phyloP scores from a whole-genome alignment of 2,329 filamentous ascomycete genomes.

The Graphilbum sp. region DNA sequence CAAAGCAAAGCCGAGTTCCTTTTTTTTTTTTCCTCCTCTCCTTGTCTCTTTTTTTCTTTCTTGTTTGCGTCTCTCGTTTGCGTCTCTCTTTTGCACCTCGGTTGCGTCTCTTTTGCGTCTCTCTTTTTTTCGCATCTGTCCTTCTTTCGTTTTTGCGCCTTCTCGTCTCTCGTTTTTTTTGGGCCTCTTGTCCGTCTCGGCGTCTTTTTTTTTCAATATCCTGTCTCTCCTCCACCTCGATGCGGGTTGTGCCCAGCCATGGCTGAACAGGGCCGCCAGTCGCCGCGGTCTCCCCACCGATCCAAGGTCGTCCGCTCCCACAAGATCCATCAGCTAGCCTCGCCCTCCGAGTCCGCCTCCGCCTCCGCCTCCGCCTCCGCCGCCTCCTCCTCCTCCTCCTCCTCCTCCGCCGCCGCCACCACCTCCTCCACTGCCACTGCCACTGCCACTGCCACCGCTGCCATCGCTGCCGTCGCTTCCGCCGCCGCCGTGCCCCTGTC shows the following conservation, averaged over 20 bases:
- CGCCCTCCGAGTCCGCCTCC: constrained; percentile 10
- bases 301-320: constrained; percentile 35
- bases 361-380: not conserved
- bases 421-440: no score
- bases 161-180: not conserved
- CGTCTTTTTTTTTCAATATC: not conserved
- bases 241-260: constrained; percentile 19
- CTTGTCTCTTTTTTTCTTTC: no score
- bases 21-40: no score
- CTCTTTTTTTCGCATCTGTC: not conserved
- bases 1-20: no score
- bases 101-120: not conserved
- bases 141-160: not conserved
- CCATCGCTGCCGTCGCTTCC: not conserved
- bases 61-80: not conserved
- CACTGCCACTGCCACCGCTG: not conserved
- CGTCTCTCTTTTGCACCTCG: not conserved
- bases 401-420: not conserved
- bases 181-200: not conserved
- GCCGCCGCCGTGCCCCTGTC: no score
- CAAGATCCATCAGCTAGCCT: constrained; percentile 25
- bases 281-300: constrained; percentile 20
- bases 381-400: not conserved
- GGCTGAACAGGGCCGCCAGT: constrained; percentile 23
- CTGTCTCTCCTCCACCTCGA: constrained; percentile 7